Conservation (phyloP, 2,329 filamentous ascomycete species). For the Dothideomycetes sp. region DNA sequence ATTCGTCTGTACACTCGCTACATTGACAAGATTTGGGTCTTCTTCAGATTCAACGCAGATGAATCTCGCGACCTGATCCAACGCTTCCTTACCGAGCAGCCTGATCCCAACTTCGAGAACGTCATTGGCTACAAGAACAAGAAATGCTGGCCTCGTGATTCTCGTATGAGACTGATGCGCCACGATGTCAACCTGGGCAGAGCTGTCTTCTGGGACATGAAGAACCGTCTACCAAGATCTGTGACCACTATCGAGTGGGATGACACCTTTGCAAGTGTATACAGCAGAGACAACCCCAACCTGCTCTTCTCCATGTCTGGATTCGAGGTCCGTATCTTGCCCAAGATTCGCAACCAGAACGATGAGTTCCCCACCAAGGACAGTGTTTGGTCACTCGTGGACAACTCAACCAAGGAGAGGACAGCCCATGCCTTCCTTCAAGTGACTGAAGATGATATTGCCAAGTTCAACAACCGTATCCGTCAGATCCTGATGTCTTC, state of each 20-base stretch:
- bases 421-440: constrained; percentile 96
- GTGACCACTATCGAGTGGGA: constrained; percentile 99
- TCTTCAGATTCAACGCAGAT: constrained; percentile 85
- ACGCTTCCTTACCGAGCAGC: constrained; percentile 93
- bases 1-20: constrained; percentile 97
- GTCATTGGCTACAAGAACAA: constrained; percentile 99
- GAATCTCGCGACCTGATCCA: constrained; percentile 95
- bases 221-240: constrained; percentile 88
- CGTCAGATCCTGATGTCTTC: constrained; percentile 98
- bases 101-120: constrained; percentile 97
- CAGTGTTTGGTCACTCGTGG: constrained; percentile 93
- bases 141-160: constrained; percentile 98
- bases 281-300: constrained; percentile 96
- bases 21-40: constrained; percentile 97
- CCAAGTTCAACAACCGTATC: constrained; percentile 98
- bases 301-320: constrained; percentile 95
- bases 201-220: constrained; percentile 97
- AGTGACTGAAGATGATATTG: constrained; percentile 94
- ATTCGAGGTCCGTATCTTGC: constrained; percentile 91
- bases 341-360: constrained; percentile 88
- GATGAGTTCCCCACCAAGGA: constrained; percentile 97
- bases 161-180: constrained; percentile 94
- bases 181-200: constrained; percentile 97
- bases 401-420: constrained; percentile 92
- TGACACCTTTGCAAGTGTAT: constrained; percentile 95